phyloP scores from a whole-genome alignment of 2,329 filamentous ascomycete genomes.

The Penicillium hesseltinei region DNA sequence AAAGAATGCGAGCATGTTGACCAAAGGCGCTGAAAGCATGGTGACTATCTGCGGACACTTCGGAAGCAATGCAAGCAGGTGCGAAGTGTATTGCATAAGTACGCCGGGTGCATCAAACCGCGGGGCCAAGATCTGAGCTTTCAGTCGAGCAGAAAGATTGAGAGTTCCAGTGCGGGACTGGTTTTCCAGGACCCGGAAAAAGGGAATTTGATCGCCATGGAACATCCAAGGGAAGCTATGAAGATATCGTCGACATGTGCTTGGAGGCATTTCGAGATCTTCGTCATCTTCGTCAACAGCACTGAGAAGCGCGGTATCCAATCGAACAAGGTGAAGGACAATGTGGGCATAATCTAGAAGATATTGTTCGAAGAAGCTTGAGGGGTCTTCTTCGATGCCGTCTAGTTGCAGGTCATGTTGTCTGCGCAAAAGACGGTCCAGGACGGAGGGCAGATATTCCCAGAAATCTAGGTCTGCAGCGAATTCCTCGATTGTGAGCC shows the following conservation, averaged over 20 bases:
- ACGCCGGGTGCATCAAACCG: conserved; percentile 27
- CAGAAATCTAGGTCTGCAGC: conserved; percentile 46
- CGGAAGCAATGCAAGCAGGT: conserved; percentile 29
- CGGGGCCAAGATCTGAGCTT: conserved; percentile 27
- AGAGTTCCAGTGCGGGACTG: conserved; percentile 29
- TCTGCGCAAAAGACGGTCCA: conserved; percentile 43
- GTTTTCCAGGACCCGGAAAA: conserved; percentile 36
- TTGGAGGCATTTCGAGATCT: conserved; percentile 28
- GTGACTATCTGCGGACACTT: conserved; percentile 30
- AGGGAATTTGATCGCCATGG: conserved; percentile 35
- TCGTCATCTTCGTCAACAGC: conserved; percentile 26
- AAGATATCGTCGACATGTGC: conserved; percentile 37
- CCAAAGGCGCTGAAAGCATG: conserved; percentile 24
- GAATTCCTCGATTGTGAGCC: conserved; percentile 35
- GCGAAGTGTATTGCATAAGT: conserved; percentile 32
- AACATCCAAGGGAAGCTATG: conserved; percentile 37
- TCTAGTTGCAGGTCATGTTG: conserved; percentile 32
- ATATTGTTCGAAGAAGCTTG: conserved; percentile 42
- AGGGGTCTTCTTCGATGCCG: conserved; percentile 28
- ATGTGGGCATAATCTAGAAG: conserved; percentile 42
- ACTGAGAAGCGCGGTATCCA: conserved; percentile 40
- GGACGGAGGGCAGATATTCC: conserved; percentile 42
- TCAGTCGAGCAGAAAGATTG: conserved; percentile 31
- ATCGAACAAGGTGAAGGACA: conserved; percentile 40
- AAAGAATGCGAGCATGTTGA: conserved; percentile 27